Conservation (phyloP, 257 asterid species). For the Leonotis leonurus region DNA sequence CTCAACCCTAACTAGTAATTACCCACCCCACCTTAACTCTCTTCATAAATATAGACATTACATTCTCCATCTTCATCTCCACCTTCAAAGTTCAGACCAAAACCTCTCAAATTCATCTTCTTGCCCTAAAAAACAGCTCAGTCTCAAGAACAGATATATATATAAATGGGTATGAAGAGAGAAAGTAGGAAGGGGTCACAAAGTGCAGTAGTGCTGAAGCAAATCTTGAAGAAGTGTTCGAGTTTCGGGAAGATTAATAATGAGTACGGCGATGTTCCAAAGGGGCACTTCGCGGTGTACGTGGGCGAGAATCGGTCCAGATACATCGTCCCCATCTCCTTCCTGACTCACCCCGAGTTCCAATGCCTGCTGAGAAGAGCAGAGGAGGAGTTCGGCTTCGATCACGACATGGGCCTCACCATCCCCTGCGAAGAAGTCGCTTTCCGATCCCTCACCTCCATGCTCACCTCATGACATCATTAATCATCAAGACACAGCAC, state of each 20-base stretch:
- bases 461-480: slow-evolving; percentile 20
- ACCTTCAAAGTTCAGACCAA: too few relatives aligned
- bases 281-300: slow-evolving; percentile 44
- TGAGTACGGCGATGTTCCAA: slow-evolving; percentile 38
- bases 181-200: slow-evolving; percentile 19
- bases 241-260: too few relatives aligned
- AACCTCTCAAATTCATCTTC: too few relatives aligned
- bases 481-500: too few relatives aligned
- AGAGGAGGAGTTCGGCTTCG: slow-evolving; percentile 52
- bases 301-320: slow-evolving; percentile 39
- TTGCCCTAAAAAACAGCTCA: too few relatives aligned
- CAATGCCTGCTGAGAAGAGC: slow-evolving; percentile 37
- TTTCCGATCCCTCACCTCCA: slow-evolving; percentile 39
- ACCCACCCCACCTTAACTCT: background rate
- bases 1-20: slow-evolving; percentile 29
- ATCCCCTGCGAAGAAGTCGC: slow-evolving; percentile 47
- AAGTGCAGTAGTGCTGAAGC: slow-evolving; percentile 31
- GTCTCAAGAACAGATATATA: too few relatives aligned
- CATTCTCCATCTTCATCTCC: slow-evolving; percentile 10
- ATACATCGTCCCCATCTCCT: slow-evolving; percentile 42
- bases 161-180: slow-evolving; percentile 19
- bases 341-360: slow-evolving; percentile 38
- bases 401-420: slow-evolving; percentile 48
- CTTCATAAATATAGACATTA: slow-evolving; percentile 47
- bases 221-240: slow-evolving; percentile 40